These are phyloP conservation scores for Rhodocollybia butyracea DNA, from an alignment of 768 basidiomycete species.

Conservation along the genomic window DNA sequence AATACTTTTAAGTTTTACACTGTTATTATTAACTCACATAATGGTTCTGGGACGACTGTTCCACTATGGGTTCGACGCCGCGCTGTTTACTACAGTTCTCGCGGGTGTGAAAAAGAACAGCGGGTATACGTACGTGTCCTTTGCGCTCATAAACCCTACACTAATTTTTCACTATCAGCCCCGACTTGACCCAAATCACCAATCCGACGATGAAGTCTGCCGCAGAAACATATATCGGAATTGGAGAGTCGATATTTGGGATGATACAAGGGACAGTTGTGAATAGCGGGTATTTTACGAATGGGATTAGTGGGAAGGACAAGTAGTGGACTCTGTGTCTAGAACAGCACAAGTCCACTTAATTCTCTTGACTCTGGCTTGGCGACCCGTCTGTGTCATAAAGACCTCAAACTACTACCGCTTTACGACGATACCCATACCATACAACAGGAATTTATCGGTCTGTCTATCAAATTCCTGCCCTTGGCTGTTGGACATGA, in stretches of 20 bases:
- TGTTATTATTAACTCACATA: not conserved
- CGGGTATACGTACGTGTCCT: slow-evolving; percentile 83
- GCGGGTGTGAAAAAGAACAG: slow-evolving; percentile 90
- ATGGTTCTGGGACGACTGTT: slow-evolving; percentile 61
- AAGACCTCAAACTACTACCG: too few relatives aligned
- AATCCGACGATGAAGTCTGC: slow-evolving; percentile 76
- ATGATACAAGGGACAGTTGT: slow-evolving; percentile 80
- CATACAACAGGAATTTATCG: too few relatives aligned
- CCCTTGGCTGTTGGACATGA: too few relatives aligned
- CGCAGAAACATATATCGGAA: slow-evolving; percentile 77
- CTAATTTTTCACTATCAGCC: slow-evolving; percentile 26
- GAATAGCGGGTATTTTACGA: slow-evolving; percentile 80
- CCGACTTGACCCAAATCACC: slow-evolving; percentile 65
- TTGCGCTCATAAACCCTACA: slow-evolving; percentile 3
- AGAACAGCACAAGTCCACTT: too few relatives aligned
- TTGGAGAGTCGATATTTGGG: slow-evolving; percentile 90
- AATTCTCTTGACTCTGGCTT: too few relatives aligned
- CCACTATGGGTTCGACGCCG: slow-evolving; percentile 83
- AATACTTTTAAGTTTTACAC: too few relatives aligned
- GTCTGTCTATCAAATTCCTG: too few relatives aligned
- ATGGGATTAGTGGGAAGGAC: too few relatives aligned
- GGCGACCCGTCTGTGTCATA: too few relatives aligned
- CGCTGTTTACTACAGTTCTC: slow-evolving; percentile 82
- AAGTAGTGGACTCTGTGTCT: too few relatives aligned
- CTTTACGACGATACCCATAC: too few relatives aligned